Conservation (phyloP, 2,329 filamentous ascomycete genomes). For the Talaromyces sp. region DNA sequence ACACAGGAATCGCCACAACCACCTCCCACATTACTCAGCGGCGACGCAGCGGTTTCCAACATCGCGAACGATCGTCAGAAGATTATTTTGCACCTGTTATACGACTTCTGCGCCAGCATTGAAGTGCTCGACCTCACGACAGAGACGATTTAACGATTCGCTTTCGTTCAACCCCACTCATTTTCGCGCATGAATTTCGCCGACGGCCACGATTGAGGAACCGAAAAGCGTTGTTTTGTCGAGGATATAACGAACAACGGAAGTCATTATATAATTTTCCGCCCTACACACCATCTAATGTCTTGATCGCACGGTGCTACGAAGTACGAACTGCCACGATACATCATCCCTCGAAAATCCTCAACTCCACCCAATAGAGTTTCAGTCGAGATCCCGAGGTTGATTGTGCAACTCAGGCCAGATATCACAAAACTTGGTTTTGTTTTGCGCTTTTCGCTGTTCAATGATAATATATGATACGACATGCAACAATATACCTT, state of each 20-base stretch:
- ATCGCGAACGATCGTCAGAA: neutral
- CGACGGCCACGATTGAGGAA: neutral
- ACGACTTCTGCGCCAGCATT: neutral
- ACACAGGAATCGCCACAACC: slow-evolving; percentile 1
- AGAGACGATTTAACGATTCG: neutral
- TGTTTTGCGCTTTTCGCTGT: neutral
- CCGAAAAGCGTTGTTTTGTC: neutral
- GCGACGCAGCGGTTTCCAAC: neutral
- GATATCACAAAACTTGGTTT: neutral
- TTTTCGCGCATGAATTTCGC: neutral
- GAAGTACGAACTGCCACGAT: neutral
- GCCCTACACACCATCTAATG: neutral
- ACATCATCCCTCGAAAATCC: neutral
- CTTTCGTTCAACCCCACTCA: neutral
- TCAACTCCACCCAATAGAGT: slow-evolving; percentile 1
- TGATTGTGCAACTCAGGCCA: slow-evolving; percentile 1
- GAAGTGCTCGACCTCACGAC: neutral
- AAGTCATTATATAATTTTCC: neutral
- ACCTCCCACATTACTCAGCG: slow-evolving; percentile 7
- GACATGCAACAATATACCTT: slow-evolving; percentile 72
- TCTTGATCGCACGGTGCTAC: neutral
- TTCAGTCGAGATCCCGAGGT: neutral
- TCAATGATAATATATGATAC: slow-evolving; percentile 10
- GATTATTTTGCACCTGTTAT: neutral
- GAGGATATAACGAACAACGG: neutral